phyloP scores from a whole-genome alignment of 208 protist species.

The Acanthamoeba castellanii region DNA sequence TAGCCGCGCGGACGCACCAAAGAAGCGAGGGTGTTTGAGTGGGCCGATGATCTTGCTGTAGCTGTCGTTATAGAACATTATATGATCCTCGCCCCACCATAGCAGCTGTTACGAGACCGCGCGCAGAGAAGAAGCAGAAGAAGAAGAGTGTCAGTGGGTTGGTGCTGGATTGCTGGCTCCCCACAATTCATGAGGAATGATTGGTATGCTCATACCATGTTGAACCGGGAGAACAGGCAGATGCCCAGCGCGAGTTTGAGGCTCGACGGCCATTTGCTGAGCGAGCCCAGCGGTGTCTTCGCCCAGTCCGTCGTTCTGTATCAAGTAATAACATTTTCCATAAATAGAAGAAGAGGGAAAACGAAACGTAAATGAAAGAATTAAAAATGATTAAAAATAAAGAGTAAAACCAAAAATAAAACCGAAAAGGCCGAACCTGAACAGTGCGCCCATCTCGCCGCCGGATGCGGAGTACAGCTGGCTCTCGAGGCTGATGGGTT shows the following conservation, averaged over 20 bases:
- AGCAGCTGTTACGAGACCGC: background rate
- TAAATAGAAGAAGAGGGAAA: too few relatives aligned
- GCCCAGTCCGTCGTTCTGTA: slow-evolving; percentile 26
- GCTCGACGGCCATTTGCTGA: background rate
- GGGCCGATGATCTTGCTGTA: background rate
- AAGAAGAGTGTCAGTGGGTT: background rate
- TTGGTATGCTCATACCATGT: background rate
- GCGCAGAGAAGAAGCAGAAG: background rate
- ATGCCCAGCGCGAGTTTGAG: slow-evolving; percentile 7
- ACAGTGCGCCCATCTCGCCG: background rate
- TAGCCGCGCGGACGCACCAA: background rate
- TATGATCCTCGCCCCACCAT: background rate
- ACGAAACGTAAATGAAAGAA: too few relatives aligned
- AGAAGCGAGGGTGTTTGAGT: background rate
- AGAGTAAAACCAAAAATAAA: too few relatives aligned
- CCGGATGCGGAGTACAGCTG: background rate
- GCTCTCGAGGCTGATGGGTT: background rate
- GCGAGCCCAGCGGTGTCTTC: background rate
- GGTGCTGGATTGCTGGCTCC: too few relatives aligned
- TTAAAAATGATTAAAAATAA: too few relatives aligned
- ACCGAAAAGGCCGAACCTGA: background rate
- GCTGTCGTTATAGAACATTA: slow-evolving; percentile 29
- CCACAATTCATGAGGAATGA: too few relatives aligned
- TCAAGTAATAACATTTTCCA: background rate
- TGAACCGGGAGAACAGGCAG: slow-evolving; percentile 28